Conservation (phyloP, 2,329 filamentous ascomycete species). For the Cryphonectria nitschkei region DNA sequence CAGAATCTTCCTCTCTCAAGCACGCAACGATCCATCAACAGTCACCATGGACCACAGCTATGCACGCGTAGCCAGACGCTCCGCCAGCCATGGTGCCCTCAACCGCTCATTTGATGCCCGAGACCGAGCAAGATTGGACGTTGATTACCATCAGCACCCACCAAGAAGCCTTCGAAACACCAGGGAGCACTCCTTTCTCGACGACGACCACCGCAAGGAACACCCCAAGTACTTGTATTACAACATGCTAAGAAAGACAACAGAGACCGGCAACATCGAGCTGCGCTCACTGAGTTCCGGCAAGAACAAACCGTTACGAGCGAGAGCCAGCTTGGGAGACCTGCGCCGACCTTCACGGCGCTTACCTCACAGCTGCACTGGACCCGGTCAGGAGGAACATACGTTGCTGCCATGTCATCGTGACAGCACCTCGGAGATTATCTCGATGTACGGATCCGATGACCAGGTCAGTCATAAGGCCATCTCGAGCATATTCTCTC, state of each 20-base stretch:
- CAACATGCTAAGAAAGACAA: slow-evolving; percentile 68
- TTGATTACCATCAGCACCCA: slow-evolving; percentile 29
- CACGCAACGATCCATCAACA: not conserved
- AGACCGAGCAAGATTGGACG: slow-evolving; percentile 30
- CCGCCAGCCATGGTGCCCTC: slow-evolving; percentile 47
- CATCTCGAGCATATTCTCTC: slow-evolving; percentile 46
- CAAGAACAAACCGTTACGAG: slow-evolving; percentile 41
- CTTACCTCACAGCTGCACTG: slow-evolving; percentile 39
- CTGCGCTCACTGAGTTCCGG: slow-evolving; percentile 64
- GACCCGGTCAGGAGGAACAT: slow-evolving; percentile 45
- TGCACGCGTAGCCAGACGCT: slow-evolving; percentile 36
- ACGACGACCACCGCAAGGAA: slow-evolving; percentile 42
- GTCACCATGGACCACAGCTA: slow-evolving; percentile 31
- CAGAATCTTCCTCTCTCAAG: not conserved
- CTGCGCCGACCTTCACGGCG: slow-evolving; percentile 35
- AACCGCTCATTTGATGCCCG: slow-evolving; percentile 39
- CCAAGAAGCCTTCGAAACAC: slow-evolving; percentile 49
- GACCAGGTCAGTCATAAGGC: slow-evolving; percentile 45
- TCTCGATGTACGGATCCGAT: slow-evolving; percentile 59
- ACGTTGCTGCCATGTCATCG: slow-evolving; percentile 52
- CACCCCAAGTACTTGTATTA: slow-evolving; percentile 58
- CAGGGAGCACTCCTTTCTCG: slow-evolving; percentile 47
- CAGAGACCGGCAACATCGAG: slow-evolving; percentile 68
- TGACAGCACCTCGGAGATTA: slow-evolving; percentile 58
- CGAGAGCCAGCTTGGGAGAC: slow-evolving; percentile 39